Evolutionary conservation across 306 rosid genomes (phyloP), one percentile per base, ranked within the genome.

Genomic region (Mucuna pruriens): DNA sequence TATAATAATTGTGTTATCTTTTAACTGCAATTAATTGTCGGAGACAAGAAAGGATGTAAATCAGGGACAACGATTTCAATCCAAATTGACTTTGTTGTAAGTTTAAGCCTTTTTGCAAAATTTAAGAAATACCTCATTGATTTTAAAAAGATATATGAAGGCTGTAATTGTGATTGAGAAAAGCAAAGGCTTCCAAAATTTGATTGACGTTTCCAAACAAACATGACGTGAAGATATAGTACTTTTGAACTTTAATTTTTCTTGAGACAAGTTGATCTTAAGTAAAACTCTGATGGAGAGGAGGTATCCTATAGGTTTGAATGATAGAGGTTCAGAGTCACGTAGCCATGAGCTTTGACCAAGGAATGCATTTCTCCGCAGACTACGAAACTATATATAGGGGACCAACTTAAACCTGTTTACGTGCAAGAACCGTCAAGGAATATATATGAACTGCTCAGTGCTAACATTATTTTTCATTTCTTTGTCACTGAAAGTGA

Each of bases 321-420:
- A 44, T 6, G 45, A 31, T 65, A 17, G 55, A 15, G 1, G 1
- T 15, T 6, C 22, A 25, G 36, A 55, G 34, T 57, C 39, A 33
- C 23, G 69, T 63, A 69, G 13, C 22, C 19, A 31, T 12, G 36
- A 26, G 3, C 13, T 16, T 70, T 45, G 62, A 71, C 58, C 58
- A 79, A 57, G 23, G 3, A 76, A 39, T 67, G 3, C 82, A 39
- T 67, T 80, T 80, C 55, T 26, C 42, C 25, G 45, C 7, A 23
- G 25, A 39, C 19, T 69, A 16, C 1, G 48, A 54, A 55, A 68
- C 23, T 79, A n/a, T n/a, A n/a, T n/a, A n/a, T n/a, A 48, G 46
- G 36, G 71, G 71, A 36, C 69, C 62, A 22, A 36, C 36, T n/a
- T 34, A 62, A 2, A 23, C 42, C 44, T 38, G 29, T 65, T 65